Conservation (phyloP, 495 filamentous ascomycete genomes). For the Aspergillus taichungensis region DNA sequence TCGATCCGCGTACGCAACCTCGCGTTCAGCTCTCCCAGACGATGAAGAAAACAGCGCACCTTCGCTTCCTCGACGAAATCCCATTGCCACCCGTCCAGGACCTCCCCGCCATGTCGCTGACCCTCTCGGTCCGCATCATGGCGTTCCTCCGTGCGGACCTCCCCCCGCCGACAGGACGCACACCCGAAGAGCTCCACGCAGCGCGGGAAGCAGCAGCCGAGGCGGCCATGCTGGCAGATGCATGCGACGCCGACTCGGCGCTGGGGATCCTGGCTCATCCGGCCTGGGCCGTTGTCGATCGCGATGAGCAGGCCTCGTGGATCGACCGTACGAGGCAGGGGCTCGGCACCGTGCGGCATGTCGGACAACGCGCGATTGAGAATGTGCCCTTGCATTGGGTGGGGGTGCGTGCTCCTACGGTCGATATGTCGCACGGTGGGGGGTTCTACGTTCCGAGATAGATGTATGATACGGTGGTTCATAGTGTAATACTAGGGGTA, state of each 20-base stretch:
- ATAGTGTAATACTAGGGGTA: neutral
- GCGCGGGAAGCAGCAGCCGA: slow-evolving; percentile 26
- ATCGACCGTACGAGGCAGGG: slow-evolving; percentile 26
- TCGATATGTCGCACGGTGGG: slow-evolving; percentile 23
- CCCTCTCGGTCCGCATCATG: slow-evolving; percentile 44
- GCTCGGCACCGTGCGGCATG: slow-evolving; percentile 27
- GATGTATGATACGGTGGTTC: neutral
- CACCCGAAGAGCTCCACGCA: slow-evolving; percentile 18
- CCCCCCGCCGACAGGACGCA: slow-evolving; percentile 15
- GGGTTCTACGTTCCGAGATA: slow-evolving; percentile 35
- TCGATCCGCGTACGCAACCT: slow-evolving; percentile 32
- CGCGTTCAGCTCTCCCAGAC: slow-evolving; percentile 29
- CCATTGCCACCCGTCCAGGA: slow-evolving; percentile 12
- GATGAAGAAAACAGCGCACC: slow-evolving; percentile 32
- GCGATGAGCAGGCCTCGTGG: slow-evolving; percentile 18
- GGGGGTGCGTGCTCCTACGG: slow-evolving; percentile 46
- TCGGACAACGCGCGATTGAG: slow-evolving; percentile 42
- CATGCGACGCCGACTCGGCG: slow-evolving; percentile 40
- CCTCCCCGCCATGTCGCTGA: slow-evolving; percentile 19
- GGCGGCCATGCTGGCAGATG: slow-evolving; percentile 31
- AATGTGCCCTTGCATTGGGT: slow-evolving; percentile 45
- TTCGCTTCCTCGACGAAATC: slow-evolving; percentile 38
- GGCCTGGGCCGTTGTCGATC: slow-evolving; percentile 35
- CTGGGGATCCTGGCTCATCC: slow-evolving; percentile 44
- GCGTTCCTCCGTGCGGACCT: slow-evolving; percentile 35